phyloP scores from a whole-genome alignment of 164 flowering plant species.

The Paratinospora sagittata region DNA sequence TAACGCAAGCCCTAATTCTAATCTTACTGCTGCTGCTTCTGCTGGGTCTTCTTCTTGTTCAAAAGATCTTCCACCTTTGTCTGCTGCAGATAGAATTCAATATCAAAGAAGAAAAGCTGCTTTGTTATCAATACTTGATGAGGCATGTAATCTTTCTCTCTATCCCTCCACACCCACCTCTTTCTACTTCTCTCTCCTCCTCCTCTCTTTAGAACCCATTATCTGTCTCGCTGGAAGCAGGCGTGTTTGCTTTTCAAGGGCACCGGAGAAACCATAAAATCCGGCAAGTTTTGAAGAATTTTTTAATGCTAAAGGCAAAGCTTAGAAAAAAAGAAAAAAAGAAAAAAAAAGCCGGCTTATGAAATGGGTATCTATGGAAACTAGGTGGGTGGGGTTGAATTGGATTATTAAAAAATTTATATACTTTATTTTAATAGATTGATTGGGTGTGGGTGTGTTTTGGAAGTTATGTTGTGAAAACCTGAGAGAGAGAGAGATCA shows the following conservation, averaged over 20 bases:
- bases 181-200: slow-evolving; percentile 13
- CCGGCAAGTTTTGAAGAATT: slow-evolving; percentile 16
- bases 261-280: slow-evolving; percentile 17
- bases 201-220: background rate
- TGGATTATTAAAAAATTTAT: background rate
- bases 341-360: slow-evolving; percentile 29
- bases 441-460: background rate
- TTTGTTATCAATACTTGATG: slow-evolving; percentile 81
- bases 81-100: slow-evolving; percentile 66
- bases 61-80: slow-evolving; percentile 53
- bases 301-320: slow-evolving; percentile 3
- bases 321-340: background rate
- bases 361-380: slow-evolving; percentile 5
- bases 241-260: background rate
- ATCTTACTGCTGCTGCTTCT: slow-evolving; percentile 20
- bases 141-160: slow-evolving; percentile 53
- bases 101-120: slow-evolving; percentile 87
- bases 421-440: background rate
- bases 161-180: slow-evolving; percentile 21
- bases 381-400: background rate
- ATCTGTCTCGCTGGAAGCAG: too few species aligned
- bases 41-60: slow-evolving; percentile 41
- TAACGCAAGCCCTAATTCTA: slow-evolving; percentile 43
- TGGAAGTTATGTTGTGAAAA: background rate
- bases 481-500: slow-evolving; percentile 2